phyloP scores from a whole-genome alignment of 768 basidiomycete species.

The Xerocomellus chrysenteron region DNA sequence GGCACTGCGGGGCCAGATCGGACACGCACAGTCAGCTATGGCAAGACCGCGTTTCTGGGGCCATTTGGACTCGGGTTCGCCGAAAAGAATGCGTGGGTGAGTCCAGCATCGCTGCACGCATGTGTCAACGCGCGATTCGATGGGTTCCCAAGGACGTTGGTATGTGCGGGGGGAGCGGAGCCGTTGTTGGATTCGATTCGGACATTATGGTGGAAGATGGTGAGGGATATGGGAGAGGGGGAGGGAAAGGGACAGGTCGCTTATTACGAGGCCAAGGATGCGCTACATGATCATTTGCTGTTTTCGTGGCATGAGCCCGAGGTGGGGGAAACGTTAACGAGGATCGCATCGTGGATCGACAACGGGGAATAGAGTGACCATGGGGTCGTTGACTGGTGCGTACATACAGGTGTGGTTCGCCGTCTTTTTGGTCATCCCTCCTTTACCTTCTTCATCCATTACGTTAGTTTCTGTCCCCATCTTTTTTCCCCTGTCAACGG shows the following conservation, averaged over 20 bases:
- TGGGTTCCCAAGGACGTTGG: conserved; percentile 60
- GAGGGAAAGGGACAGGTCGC: conserved; percentile 37
- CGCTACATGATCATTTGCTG: conserved; percentile 52
- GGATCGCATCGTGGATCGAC: conserved; percentile 49
- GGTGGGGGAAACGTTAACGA: conserved; percentile 45
- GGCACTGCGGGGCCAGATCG: conserved; percentile 1
- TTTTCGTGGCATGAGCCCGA: conserved; percentile 59
- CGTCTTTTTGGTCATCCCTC: too few relatives aligned
- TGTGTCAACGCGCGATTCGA: conserved; percentile 43
- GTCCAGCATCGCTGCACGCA: conserved; percentile 51
- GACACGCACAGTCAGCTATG: background rate
- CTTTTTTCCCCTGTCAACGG: too few relatives aligned
- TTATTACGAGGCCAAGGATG: conserved; percentile 52
- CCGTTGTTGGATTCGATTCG: conserved; percentile 53
- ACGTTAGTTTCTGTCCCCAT: background rate
- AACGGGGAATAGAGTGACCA: background rate
- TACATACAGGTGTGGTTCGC: background rate
- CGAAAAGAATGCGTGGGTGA: conserved; percentile 54
- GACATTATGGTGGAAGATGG: conserved; percentile 50
- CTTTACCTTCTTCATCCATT: too few relatives aligned
- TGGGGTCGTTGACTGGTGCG: background rate
- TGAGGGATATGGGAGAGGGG: conserved; percentile 50
- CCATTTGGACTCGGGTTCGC: conserved; percentile 47
- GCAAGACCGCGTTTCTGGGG: conserved; percentile 43
- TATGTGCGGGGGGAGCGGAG: conserved; percentile 60